phyloP scores from a whole-genome alignment of 169 alveolate species.

The Cryptosporidium tyzzeri region DNA sequence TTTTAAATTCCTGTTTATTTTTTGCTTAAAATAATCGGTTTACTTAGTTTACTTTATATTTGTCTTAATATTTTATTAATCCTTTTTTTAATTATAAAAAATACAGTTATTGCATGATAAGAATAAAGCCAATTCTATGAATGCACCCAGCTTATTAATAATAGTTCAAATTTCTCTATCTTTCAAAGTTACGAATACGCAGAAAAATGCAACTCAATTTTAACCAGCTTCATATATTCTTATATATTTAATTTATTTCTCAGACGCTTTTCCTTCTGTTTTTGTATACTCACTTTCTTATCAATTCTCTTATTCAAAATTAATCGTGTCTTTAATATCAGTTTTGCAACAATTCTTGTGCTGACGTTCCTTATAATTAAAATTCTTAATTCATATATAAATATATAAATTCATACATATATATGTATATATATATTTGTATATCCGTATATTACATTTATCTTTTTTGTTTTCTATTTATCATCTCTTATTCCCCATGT shows the following conservation, averaged over 20 bases:
- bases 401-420: no score
- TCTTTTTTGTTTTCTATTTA: neutral
- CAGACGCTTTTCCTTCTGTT: neutral
- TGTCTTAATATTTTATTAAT: neutral
- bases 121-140: neutral
- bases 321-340: neutral
- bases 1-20: neutral
- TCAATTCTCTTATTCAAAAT: neutral
- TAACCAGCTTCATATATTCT: neutral
- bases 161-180: neutral
- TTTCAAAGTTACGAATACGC: neutral
- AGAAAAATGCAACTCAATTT: neutral
- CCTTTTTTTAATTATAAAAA: neutral
- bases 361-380: no score
- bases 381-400: no score
- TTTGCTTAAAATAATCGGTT: neutral
- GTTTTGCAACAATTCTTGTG: no score
- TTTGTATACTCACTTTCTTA: neutral
- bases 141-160: neutral
- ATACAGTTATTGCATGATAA: neutral
- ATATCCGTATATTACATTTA: neutral
- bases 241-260: no score
- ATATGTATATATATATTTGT: neutral
- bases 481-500: constrained; percentile 10
- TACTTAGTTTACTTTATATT: neutral